These are phyloP conservation scores for Solanum sitiens DNA, from an alignment of 257 asterid genomes.

Conservation along the genomic window DNA sequence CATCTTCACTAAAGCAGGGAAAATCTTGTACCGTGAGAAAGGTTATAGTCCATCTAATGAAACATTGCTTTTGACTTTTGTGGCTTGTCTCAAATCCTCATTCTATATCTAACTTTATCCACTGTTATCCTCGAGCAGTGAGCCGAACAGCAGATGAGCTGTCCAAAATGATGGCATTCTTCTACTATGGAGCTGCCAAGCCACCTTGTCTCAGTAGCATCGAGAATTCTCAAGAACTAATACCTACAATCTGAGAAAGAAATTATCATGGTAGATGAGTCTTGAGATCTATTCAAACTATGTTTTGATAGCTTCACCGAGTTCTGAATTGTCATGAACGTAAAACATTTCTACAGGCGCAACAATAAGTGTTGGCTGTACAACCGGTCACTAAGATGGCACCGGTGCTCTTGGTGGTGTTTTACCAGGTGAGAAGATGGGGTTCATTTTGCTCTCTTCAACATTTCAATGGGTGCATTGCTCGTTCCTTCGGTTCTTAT, in stretches of 20 bases:
- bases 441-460: background rate
- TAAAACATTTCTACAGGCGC: background rate
- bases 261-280: background rate
- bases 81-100: background rate
- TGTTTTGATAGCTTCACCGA: background rate
- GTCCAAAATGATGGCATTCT: slow-evolving; percentile 90
- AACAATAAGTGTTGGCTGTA: background rate
- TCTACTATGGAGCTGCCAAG: slow-evolving; percentile 79
- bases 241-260: slow-evolving; percentile 32
- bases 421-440: background rate
- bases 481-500: background rate
- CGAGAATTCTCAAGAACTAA: slow-evolving; percentile 34
- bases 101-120: background rate
- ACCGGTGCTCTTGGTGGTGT: background rate
- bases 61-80: background rate
- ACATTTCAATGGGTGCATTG: background rate
- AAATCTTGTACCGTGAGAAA: slow-evolving; percentile 73
- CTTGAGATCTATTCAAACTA: background rate
- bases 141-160: slow-evolving; percentile 72
- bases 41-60: slow-evolving; percentile 24
- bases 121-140: slow-evolving; percentile 22
- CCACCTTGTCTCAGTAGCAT: slow-evolving; percentile 55
- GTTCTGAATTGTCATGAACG: background rate
- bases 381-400: background rate
- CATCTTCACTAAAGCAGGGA: slow-evolving; percentile 84